Evolutionary conservation across 345 rosid genomes (phyloP), one percentile per base, ranked within the genome.

Genomic region (Syzygium aqueum): DNA sequence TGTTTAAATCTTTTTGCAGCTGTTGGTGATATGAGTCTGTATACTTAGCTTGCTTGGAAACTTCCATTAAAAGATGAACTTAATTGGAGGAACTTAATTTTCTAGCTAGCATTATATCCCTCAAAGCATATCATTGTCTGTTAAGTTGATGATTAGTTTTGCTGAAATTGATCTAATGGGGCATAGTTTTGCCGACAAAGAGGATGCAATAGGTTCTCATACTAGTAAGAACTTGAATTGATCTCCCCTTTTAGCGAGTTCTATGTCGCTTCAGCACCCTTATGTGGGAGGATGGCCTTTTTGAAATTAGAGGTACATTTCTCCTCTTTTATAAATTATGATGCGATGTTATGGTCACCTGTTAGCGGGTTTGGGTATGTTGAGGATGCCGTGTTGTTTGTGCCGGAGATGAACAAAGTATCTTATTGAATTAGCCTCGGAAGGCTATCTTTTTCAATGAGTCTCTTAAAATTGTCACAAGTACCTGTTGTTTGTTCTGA

Each of bases 1-100:
- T 91, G 97, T 37, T 73, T 21, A 37, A 73, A 21, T 73, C 49
- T 27, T 73, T 73, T 73, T 19, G 49, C 82, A 37, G 49, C 78
- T 5, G 13, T 67, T 67, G 43, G 78, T 67, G 25, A 67, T 67
- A 33, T 10, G 82, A 73, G 10, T 73, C 49, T 16, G 14, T 73
- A 9, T 33, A 5, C 27, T 73, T 73, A 37, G 82, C 30, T 61
- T 73, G 49, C 82, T 73, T 19, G 49, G 46, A 73, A 73, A 73
- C 49, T 73, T 73, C 27, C 82, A 73, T 73, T 73, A 37, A 73
- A 73, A 73, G 43, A 37, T 37, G 82, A 33, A 37, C 19, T 33
- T 33, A 73, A 33, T 37, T 73, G 25, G 49, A 73, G 25, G 82
- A 10, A 49, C 49, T 73, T 21, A 73, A 73, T 73, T 73, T 73